phyloP scores from a whole-genome alignment of 2,329 filamentous ascomycete species.

The Beauveria varroae region DNA sequence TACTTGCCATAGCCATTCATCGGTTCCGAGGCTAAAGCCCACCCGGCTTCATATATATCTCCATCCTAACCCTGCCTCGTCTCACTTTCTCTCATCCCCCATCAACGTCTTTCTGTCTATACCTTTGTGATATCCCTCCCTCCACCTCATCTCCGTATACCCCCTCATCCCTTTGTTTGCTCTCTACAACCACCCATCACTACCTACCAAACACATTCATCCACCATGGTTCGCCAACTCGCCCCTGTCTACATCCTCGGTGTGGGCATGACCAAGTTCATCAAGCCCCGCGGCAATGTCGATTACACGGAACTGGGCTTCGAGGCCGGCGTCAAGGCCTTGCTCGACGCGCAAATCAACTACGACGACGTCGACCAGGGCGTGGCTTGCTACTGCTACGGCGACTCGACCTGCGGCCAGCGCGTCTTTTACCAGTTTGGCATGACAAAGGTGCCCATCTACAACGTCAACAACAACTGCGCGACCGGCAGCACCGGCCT shows the following conservation, averaged over 20 bases:
- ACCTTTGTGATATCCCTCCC: not conserved
- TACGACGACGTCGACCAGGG: constrained; percentile 96
- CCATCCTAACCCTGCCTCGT: not conserved
- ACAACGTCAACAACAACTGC: constrained; percentile 99
- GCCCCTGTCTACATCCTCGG: constrained; percentile 76
- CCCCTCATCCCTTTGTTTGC: not conserved
- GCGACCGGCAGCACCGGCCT: constrained; percentile 90
- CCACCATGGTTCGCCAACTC: constrained; percentile 41
- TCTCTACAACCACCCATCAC: not conserved
- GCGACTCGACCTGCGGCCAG: constrained; percentile 90
- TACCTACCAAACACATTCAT: not conserved
- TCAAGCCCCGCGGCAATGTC: constrained; percentile 89
- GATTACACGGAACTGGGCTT: constrained; percentile 94
- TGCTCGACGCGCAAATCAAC: constrained; percentile 80
- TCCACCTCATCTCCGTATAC: not conserved
- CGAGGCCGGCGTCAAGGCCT: constrained; percentile 83
- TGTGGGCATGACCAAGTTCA: constrained; percentile 99
- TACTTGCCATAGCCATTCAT: not conserved
- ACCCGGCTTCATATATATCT: constrained; percentile 5
- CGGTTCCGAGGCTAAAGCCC: constrained; percentile 5
- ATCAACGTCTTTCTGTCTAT: constrained; percentile 5
- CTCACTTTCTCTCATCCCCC: not conserved
- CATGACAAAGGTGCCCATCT: constrained; percentile 92
- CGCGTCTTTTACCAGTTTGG: constrained; percentile 98
- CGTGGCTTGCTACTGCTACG: constrained; percentile 96